Percentiles rank a stretch among this genome's conserved stretches.
Conservation (phyloP, 2,329 filamentous ascomycete genomes). For the Juglanconis sp. region DNA sequence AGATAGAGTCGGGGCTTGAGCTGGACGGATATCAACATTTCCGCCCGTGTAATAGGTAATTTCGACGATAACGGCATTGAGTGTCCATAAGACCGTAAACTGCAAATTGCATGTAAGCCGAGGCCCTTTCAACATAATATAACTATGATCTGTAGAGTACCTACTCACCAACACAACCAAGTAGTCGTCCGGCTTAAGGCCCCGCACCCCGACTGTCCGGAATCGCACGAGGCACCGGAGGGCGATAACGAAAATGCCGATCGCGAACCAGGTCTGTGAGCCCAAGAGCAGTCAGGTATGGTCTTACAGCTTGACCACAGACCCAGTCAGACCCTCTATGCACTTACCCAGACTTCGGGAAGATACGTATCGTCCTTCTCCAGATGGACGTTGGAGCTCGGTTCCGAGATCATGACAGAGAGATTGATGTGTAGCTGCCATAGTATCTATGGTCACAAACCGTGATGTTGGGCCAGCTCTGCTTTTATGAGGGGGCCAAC, state of each 20-base stretch:
- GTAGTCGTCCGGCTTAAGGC: constrained; percentile 12
- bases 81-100: constrained; percentile 19
- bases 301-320: too few relatives aligned
- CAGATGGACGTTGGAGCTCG: too few relatives aligned
- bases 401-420: too few relatives aligned
- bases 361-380: constrained; percentile 19
- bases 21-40: constrained; percentile 22
- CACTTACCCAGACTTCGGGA: constrained; percentile 18
- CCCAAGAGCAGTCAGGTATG: too few relatives aligned
- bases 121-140: too few relatives aligned
- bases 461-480: too few relatives aligned
- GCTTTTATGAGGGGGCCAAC: too few relatives aligned
- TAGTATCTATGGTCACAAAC: too few relatives aligned
- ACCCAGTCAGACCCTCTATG: neutral
- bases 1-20: neutral
- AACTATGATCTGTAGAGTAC: constrained; percentile 18
- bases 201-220: constrained; percentile 11
- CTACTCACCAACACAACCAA: constrained; percentile 9
- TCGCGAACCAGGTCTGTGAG: constrained; percentile 8
- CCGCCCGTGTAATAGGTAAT: constrained; percentile 25
- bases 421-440: too few relatives aligned
- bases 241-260: constrained; percentile 6
- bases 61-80: constrained; percentile 23
- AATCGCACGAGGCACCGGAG: constrained; percentile 9
- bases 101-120: too few relatives aligned